Base-by-base conservation (phyloP, 2,329 filamentous ascomycete species). In the Phialophora chinensis region DNA sequence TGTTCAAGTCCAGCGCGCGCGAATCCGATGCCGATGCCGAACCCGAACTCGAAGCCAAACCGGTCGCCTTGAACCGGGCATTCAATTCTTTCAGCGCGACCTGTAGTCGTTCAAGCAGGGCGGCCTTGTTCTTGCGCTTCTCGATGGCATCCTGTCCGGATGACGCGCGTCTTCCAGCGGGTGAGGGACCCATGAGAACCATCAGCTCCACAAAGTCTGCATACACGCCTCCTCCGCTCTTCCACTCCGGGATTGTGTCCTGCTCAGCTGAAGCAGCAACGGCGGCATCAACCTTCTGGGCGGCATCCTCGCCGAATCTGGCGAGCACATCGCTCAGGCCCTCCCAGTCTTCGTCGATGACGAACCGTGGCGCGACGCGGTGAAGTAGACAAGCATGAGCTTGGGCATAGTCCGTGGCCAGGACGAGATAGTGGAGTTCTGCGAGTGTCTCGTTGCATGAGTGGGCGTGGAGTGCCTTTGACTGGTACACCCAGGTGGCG, bases 191-290 rank as follows among this genome's bases (percentile, higher is more conserved):
- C 65, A 52, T 76, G 71, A 72, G 75, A 72, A 68, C 79, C 23
- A 84, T 78, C 44, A 88, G 75, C 57, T 81, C 79, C 33, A 88
- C 79, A 75, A 85, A 88, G 73, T 88, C 86, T 35, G 84, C 82
- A 76, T 97, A 98, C 27, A 98, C 88, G 4, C 92, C 94, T 31
- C 93, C 93, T 82, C 95, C 95, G 97, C 61, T 90, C 88, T 11
- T 85, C 79, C 35, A 96, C 88, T 23, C 82, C 79, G 44, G 84
- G 80, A 35, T 87, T 84, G 31, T 47, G 25, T 20, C 35, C 11
- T 44, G 27, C 8, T 31, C 38, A 8, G 7, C 17, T 8, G 14
- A 14, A 4, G 27, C 23, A 3, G 52, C 52, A 23, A 56, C 35
- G n/a, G 60, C 52, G 7, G 50, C 23, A 27, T 63, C 54, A n/a